Conservation (phyloP, 1,284 basidiomycete species). For the Ustilago trichophora region DNA sequence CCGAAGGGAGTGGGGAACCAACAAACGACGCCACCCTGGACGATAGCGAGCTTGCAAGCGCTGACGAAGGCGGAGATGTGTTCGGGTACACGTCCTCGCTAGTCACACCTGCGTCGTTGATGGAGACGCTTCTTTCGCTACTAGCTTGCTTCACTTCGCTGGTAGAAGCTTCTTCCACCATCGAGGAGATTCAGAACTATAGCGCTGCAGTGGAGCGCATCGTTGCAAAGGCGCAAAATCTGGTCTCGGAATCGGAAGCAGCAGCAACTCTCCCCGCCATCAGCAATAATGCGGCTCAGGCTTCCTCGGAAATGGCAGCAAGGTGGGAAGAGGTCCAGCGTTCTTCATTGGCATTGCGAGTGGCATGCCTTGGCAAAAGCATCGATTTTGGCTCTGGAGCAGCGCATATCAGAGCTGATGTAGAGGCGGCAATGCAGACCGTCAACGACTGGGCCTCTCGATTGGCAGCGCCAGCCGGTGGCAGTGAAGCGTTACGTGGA, state of each 20-base stretch:
- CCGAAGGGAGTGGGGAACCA: not conserved
- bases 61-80: conserved; percentile 8
- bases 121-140: conserved; percentile 42
- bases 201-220: conserved; percentile 10
- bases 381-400: conserved; percentile 8
- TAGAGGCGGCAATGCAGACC: conserved; percentile 15
- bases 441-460: conserved; percentile 16
- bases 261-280: conserved; percentile 3
- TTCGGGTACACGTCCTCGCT: conserved; percentile 51
- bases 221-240: not conserved
- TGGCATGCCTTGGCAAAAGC: conserved; percentile 13
- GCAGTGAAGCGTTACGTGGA: not conserved
- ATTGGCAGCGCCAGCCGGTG: too few species aligned
- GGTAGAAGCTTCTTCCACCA: conserved; percentile 22
- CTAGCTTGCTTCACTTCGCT: conserved; percentile 27
- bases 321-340: conserved; percentile 30
- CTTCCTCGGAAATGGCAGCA: conserved; percentile 13
- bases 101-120: conserved; percentile 38
- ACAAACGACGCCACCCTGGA: not conserved
- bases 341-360: conserved; percentile 7
- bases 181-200: conserved; percentile 5
- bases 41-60: not conserved
- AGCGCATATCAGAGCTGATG: conserved; percentile 6
- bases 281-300: conserved; percentile 2
- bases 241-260: not conserved